These are phyloP conservation scores for Kitagawia praeruptora DNA, from an alignment of 129 eudicot genomes.

Conservation along the genomic window DNA sequence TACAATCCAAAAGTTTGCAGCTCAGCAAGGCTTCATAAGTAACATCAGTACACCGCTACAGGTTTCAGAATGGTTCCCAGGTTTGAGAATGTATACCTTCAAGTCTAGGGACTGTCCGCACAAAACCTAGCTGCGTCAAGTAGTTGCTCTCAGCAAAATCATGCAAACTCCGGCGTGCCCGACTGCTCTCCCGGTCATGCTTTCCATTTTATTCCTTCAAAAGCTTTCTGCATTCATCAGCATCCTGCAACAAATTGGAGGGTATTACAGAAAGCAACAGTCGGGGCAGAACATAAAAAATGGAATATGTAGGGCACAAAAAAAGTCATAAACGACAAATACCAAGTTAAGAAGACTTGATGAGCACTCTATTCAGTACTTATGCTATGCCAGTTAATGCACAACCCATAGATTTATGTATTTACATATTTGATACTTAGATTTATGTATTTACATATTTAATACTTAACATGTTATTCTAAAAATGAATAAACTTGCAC, in stretches of 20 bases:
- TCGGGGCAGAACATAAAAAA: not conserved
- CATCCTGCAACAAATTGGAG: constrained; percentile 11
- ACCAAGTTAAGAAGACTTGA: not conserved
- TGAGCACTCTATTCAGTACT: not conserved
- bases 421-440: too few relatives aligned
- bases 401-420: too few relatives aligned
- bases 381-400: not conserved
- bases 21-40: not conserved
- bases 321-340: not conserved
- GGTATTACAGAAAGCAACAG: not conserved
- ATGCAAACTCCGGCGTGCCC: constrained; percentile 62
- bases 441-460: too few relatives aligned
- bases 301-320: not conserved
- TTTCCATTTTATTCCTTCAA: constrained; percentile 54
- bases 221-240: constrained; percentile 46
- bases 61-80: not conserved
- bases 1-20: not conserved
- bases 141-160: constrained; percentile 96
- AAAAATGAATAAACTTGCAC: too few relatives aligned
- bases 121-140: constrained; percentile 64
- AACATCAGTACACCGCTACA: not conserved
- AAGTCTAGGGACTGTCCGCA: constrained; percentile 33
- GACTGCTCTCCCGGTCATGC: constrained; percentile 40
- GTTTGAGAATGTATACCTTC: constrained; percentile 29
- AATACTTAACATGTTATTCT: too few relatives aligned